phyloP scores from a whole-genome alignment of 2,329 filamentous ascomycete genomes.

The Arthrobotrys conoides region DNA sequence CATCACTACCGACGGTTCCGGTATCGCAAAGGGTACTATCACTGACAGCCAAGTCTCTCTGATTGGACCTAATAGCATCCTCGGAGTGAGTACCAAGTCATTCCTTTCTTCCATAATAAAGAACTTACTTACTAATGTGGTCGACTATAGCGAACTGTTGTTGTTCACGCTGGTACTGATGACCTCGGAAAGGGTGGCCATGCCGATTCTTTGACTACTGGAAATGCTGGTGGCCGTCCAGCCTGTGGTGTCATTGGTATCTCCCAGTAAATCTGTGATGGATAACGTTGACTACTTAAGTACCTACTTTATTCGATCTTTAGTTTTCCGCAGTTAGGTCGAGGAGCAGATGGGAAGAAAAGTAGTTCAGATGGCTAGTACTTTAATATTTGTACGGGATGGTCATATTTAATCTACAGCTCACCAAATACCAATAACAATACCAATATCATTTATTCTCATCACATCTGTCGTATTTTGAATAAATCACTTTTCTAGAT shows the following conservation, averaged over 20 bases:
- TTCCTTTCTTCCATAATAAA: background rate
- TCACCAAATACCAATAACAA: background rate
- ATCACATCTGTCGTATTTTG: too few relatives aligned
- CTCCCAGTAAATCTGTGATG: constrained; percentile 7
- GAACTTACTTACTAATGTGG: constrained; percentile 39
- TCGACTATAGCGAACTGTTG: constrained; percentile 82
- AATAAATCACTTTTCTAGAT: too few relatives aligned
- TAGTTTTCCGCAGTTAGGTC: background rate
- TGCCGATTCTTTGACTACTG: constrained; percentile 98
- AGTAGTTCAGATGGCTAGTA: constrained; percentile 12
- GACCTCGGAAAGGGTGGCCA: constrained; percentile 93
- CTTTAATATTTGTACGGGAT: background rate
- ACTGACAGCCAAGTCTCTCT: constrained; percentile 90
- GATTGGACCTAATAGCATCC: constrained; percentile 93
- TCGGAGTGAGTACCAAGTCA: constrained; percentile 71
- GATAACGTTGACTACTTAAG: too few relatives aligned
- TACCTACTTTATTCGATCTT: background rate
- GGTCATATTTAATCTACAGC: background rate
- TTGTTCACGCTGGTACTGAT: constrained; percentile 94
- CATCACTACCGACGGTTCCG: constrained; percentile 93
- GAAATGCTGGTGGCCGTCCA: constrained; percentile 92
- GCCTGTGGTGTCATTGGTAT: constrained; percentile 81
- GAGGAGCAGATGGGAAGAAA: background rate
- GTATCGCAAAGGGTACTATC: constrained; percentile 85
- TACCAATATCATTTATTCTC: background rate